These are phyloP conservation scores for Dicorynia guianensis DNA, from an alignment of 306 rosid genomes.

Conservation along the genomic window DNA sequence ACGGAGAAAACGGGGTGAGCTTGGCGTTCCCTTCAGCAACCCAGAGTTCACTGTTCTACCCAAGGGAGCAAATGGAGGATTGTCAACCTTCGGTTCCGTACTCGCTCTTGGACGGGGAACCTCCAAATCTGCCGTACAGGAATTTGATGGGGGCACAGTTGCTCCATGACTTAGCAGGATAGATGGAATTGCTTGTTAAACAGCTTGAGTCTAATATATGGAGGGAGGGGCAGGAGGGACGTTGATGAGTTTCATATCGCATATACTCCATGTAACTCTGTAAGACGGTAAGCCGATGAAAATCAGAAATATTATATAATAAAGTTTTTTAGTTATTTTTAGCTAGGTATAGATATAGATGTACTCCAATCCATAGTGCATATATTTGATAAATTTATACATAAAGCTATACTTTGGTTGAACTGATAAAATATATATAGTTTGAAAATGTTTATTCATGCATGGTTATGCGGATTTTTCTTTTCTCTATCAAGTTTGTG, in stretches of 20 bases:
- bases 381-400: slow-evolving; percentile 21
- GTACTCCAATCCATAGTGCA: slow-evolving; percentile 41
- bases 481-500: not conserved
- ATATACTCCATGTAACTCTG: not conserved
- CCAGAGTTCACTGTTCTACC: slow-evolving; percentile 68
- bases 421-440: slow-evolving; percentile 41
- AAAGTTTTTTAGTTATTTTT: not conserved
- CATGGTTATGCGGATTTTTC: slow-evolving; percentile 28
- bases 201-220: not conserved
- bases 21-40: slow-evolving; percentile 64
- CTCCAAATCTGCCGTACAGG: slow-evolving; percentile 76
- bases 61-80: slow-evolving; percentile 77
- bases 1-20: slow-evolving; percentile 70
- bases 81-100: slow-evolving; percentile 67
- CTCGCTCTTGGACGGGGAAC: slow-evolving; percentile 76
- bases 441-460: slow-evolving; percentile 42
- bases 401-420: slow-evolving; percentile 42
- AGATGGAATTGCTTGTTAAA: not conserved
- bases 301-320: not conserved
- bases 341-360: slow-evolving; percentile 41
- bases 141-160: slow-evolving; percentile 87
- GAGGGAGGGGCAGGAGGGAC: too few species aligned
- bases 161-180: slow-evolving; percentile 80
- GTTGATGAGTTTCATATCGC: not conserved
- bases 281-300: slow-evolving; percentile 2